Conservation (phyloP, 192 early-diverging fungal genomes). For the Linderina pennispora region DNA sequence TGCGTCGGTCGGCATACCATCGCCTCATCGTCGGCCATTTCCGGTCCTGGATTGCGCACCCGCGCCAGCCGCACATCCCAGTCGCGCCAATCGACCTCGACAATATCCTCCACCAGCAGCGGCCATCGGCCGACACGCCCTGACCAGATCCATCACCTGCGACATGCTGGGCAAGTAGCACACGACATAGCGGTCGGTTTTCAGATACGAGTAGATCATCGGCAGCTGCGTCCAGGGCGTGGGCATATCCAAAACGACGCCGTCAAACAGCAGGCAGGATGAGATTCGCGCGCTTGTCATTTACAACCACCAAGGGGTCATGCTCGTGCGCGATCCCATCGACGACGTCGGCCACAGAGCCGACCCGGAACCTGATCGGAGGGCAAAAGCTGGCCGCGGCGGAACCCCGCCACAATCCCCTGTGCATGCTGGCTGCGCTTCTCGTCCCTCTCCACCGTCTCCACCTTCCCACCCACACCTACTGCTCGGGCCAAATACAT, state of each 20-base stretch:
- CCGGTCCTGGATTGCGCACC: constrained; percentile 11
- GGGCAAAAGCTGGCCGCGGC: constrained; percentile 44
- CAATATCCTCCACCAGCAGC: constrained; percentile 28
- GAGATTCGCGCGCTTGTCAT: constrained; percentile 3
- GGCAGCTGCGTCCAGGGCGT: constrained; percentile 39
- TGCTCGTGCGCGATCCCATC: neutral
- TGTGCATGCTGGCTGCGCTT: constrained; percentile 44
- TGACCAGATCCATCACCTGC: constrained; percentile 36
- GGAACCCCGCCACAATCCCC: constrained; percentile 44
- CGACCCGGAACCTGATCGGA: constrained; percentile 41
- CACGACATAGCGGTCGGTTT: constrained; percentile 23
- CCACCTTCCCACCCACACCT: constrained; percentile 22
- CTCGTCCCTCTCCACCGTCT: constrained; percentile 51
- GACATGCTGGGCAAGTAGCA: constrained; percentile 44
- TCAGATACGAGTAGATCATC: constrained; percentile 8
- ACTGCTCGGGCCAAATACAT: constrained; percentile 56
- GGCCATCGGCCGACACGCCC: constrained; percentile 11
- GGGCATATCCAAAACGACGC: constrained; percentile 35
- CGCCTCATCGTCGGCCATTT: constrained; percentile 16
- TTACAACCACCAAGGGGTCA: neutral
- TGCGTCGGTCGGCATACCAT: constrained; percentile 50
- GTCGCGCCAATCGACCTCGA: constrained; percentile 34
- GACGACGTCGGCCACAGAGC: constrained; percentile 16
- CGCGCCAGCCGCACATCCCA: constrained; percentile 33
- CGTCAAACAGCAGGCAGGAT: constrained; percentile 26